Evolutionary conservation across 305 asterid species (phyloP).

Genomic region (Stenogyne calaminthoides): DNA sequence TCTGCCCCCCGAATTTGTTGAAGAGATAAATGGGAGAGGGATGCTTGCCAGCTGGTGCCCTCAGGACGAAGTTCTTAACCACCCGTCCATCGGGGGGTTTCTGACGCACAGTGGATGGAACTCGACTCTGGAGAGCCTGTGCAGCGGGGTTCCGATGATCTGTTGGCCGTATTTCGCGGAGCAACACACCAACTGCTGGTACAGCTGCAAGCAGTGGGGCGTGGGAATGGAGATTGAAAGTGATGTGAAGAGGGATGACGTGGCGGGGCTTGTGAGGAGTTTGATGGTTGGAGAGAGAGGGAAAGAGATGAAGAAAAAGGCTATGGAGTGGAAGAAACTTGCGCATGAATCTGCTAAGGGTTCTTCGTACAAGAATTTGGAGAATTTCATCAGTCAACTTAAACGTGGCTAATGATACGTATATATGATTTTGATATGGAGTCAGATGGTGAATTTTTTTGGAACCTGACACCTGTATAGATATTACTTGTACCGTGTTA

Average conservation of each 20-base stretch:
- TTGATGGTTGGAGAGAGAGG: slow-evolving; percentile 57
- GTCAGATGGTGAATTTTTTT: too few species aligned
- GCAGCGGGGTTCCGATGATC: slow-evolving; percentile 57
- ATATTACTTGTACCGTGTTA: too few species aligned
- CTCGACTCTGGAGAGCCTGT: slow-evolving; percentile 50
- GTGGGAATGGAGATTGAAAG: slow-evolving; percentile 62
- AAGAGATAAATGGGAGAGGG: slow-evolving; percentile 42
- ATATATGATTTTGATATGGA: too few species aligned
- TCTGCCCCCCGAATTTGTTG: slow-evolving; percentile 40
- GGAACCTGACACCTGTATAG: rapidly evolving
- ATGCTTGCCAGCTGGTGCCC: slow-evolving; percentile 53
- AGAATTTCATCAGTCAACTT: slow-evolving; percentile 31
- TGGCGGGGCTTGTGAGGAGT: slow-evolving; percentile 46
- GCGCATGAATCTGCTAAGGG: slow-evolving; percentile 34
- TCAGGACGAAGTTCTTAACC: slow-evolving; percentile 54
- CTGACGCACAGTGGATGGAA: slow-evolving; percentile 66
- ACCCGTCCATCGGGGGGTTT: slow-evolving; percentile 53
- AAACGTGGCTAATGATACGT: too few species aligned
- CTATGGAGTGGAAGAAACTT: slow-evolving; percentile 44
- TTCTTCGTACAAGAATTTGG: slow-evolving; percentile 38
- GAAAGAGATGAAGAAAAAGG: slow-evolving; percentile 46
- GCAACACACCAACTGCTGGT: slow-evolving; percentile 60
- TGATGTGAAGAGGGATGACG: slow-evolving; percentile 55
- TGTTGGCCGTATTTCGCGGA: slow-evolving; percentile 73
- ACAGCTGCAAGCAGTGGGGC: slow-evolving; percentile 46